These are phyloP conservation scores for Pelargonium australe DNA, from an alignment of 441 rosid genomes.

Conservation along the genomic window DNA sequence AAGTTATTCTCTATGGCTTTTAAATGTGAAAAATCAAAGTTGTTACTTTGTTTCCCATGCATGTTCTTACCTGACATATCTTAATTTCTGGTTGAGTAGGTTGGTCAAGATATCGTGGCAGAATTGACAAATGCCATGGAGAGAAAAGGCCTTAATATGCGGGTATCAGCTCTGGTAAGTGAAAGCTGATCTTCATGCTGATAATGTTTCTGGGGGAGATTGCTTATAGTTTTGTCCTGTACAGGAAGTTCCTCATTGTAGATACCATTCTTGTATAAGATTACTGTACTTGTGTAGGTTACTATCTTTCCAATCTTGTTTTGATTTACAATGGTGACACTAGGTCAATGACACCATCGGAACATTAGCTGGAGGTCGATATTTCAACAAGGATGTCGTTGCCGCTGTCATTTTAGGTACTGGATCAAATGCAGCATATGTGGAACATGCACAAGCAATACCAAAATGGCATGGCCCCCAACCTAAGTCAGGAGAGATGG, in stretches of 20 bases:
- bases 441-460: conserved; percentile 52
- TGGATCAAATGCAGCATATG: conserved; percentile 62
- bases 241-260: no score
- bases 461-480: conserved; percentile 59
- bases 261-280: no score
- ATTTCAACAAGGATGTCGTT: conserved; percentile 37
- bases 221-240: no score
- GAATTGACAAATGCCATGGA: conserved; percentile 39
- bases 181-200: neutral
- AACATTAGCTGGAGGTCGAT: conserved; percentile 62
- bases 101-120: conserved; percentile 40
- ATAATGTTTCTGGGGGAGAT: no score
- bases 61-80: neutral
- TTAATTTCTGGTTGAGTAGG: conserved; percentile 18
- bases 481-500: conserved; percentile 78
- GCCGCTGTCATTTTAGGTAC: conserved; percentile 66
- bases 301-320: no score
- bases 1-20: no score
- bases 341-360: conserved; percentile 65
- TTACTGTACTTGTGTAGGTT: no score
- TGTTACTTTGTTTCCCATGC: no score
- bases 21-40: no score
- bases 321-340: conserved; percentile 5
- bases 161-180: conserved; percentile 40
- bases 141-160: conserved; percentile 34